A percentile compares a stretch with the other conserved stretches of the same genome.
These are phyloP conservation scores for Myochromella boudieri DNA, from an alignment of 768 basidiomycete species.

Conservation along the genomic window DNA sequence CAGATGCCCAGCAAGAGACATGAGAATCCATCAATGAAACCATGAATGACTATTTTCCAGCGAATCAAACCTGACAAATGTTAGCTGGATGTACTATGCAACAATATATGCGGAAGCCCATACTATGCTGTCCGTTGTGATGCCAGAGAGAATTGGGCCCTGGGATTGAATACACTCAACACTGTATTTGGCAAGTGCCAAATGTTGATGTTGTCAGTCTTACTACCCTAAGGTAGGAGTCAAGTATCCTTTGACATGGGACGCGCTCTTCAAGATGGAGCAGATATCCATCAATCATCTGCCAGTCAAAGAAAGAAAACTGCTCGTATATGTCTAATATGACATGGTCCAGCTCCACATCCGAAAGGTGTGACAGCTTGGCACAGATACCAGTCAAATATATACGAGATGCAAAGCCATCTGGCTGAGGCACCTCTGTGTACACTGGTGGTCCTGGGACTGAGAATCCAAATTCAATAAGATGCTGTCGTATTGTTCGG, in stretches of 20 bases:
- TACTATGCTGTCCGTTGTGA: slow-evolving; percentile 32
- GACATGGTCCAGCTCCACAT: slow-evolving; percentile 22
- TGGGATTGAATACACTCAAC: slow-evolving; percentile 21
- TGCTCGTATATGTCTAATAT: slow-evolving; percentile 16
- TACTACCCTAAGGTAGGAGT: slow-evolving; percentile 21
- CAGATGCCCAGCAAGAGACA: slow-evolving; percentile 30
- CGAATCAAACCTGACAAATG: slow-evolving; percentile 25
- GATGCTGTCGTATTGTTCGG: not conserved
- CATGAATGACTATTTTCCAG: too few relatives aligned
- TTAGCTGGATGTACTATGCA: not conserved
- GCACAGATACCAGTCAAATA: slow-evolving; percentile 7
- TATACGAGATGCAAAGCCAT: not conserved
- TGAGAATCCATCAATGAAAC: slow-evolving; percentile 30
- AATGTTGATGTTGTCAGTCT: slow-evolving; percentile 17
- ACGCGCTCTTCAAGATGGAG: slow-evolving; percentile 22
- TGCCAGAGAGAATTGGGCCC: slow-evolving; percentile 31
- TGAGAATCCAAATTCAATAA: not conserved
- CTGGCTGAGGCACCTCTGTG: not conserved
- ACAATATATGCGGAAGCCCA: slow-evolving; percentile 12
- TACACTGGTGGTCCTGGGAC: not conserved
- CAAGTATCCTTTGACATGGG: slow-evolving; percentile 17
- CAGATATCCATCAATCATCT: too few relatives aligned
- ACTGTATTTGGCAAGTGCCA: slow-evolving; percentile 16
- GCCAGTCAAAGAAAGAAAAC: slow-evolving; percentile 24
- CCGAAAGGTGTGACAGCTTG: slow-evolving; percentile 6